Conservation (phyloP, 345 rosid genomes). For the Lumnitzera racemosa region DNA sequence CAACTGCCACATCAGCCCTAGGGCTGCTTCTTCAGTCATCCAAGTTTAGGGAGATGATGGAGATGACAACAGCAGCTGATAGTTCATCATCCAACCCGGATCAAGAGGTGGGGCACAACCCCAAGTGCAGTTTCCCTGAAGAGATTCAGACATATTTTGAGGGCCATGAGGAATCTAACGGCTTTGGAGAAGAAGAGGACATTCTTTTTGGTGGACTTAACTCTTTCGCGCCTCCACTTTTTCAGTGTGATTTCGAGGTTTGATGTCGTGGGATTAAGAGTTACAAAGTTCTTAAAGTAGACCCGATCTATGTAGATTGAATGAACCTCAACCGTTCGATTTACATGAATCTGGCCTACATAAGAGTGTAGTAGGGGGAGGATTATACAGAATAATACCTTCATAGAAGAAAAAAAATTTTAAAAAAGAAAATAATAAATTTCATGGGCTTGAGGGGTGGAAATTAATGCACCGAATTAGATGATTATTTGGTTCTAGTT, state of each 20-base stretch:
- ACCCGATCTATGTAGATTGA: background rate
- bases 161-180: constrained; percentile 50
- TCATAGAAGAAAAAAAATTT: too few species aligned
- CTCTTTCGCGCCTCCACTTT: constrained; percentile 32
- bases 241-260: constrained; percentile 42
- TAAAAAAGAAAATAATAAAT: too few species aligned
- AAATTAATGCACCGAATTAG: too few species aligned
- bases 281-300: background rate
- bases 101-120: constrained; percentile 15
- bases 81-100: constrained; percentile 16
- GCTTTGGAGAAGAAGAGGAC: constrained; percentile 40
- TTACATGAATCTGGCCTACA: too few species aligned
- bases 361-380: too few species aligned
- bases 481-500: too few species aligned
- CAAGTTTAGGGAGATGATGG: constrained; percentile 62
- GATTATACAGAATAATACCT: too few species aligned
- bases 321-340: background rate
- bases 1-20: constrained; percentile 45
- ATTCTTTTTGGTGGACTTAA: constrained; percentile 48
- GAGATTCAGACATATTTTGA: constrained; percentile 67
- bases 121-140: constrained; percentile 61
- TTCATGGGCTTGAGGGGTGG: too few species aligned
- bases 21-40: constrained; percentile 60
- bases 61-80: constrained; percentile 37
- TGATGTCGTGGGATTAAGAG: background rate